Conservation (phyloP, 805 yeast species). For the Candida koratica region DNA sequence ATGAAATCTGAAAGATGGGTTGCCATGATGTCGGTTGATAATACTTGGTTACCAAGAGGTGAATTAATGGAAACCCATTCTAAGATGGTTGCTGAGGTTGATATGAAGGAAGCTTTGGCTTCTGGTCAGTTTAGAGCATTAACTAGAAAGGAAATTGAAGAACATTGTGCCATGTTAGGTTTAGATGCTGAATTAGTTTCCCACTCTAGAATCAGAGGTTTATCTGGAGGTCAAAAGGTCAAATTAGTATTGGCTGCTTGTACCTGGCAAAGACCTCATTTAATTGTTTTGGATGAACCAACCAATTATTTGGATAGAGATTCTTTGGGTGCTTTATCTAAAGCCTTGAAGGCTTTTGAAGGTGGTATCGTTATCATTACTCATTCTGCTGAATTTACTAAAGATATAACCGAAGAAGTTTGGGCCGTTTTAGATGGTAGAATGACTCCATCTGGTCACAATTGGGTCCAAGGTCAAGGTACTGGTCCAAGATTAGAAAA, state of each 20-base stretch:
- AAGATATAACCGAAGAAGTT: slow-evolving; percentile 98
- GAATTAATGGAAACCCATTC: slow-evolving; percentile 82
- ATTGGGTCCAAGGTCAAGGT: slow-evolving; percentile 99
- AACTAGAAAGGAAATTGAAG: slow-evolving; percentile 99
- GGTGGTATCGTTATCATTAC: slow-evolving; percentile 99
- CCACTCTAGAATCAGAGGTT: slow-evolving; percentile 99
- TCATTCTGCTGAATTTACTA: slow-evolving; percentile 99
- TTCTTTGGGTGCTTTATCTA: slow-evolving; percentile 98
- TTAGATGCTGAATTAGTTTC: slow-evolving; percentile 98
- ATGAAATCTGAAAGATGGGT: slow-evolving; percentile 99
- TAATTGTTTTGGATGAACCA: slow-evolving; percentile 99
- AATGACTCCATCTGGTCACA: slow-evolving; percentile 99
- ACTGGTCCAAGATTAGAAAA: slow-evolving; percentile 98
- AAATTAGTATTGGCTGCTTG: slow-evolving; percentile 99
- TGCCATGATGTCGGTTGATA: slow-evolving; percentile 99
- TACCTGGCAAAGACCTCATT: slow-evolving; percentile 99
- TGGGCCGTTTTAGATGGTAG: slow-evolving; percentile 99
- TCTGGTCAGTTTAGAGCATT: slow-evolving; percentile 99
- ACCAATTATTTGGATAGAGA: slow-evolving; percentile 99
- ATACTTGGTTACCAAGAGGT: slow-evolving; percentile 99
- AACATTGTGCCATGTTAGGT: slow-evolving; percentile 98
- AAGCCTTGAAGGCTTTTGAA: slow-evolving; percentile 96
- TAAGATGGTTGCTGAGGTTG: slow-evolving; percentile 99
- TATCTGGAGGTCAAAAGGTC: slow-evolving; percentile 99
- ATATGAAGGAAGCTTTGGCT: slow-evolving; percentile 99